A percentile compares a stretch with the other conserved stretches of the same genome.
phyloP scores from a whole-genome alignment of 192 early-diverging fungal species.

The Backusella psychrophila region DNA sequence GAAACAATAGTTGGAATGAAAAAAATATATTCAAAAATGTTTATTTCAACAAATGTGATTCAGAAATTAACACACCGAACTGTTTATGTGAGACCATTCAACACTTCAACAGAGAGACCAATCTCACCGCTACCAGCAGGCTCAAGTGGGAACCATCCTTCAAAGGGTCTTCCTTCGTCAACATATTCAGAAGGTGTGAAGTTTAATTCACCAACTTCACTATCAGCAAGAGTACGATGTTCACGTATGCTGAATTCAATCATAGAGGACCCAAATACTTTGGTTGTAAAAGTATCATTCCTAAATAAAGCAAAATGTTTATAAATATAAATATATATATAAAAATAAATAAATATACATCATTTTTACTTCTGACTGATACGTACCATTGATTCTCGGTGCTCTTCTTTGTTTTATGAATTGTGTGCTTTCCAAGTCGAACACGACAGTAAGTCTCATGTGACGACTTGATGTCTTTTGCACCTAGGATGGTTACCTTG shows the following conservation, averaged over 20 bases:
- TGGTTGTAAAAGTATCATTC: conserved; percentile 22
- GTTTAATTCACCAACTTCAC: conserved; percentile 56
- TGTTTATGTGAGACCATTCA: background rate
- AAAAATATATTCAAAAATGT: background rate
- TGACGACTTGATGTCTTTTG: conserved; percentile 37
- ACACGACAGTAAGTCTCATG: conserved; percentile 63
- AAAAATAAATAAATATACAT: background rate
- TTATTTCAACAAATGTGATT: conserved; percentile 8
- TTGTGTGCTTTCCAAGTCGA: conserved; percentile 48
- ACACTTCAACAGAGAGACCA: conserved; percentile 18
- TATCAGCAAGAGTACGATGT: conserved; percentile 60
- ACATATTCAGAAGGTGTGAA: conserved; percentile 53
- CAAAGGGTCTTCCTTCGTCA: conserved; percentile 21
- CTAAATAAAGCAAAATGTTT: conserved; percentile 2
- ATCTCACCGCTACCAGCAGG: conserved; percentile 25
- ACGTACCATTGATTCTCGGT: conserved; percentile 55
- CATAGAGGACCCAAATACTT: conserved; percentile 25
- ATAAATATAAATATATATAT: background rate
- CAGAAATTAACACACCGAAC: background rate
- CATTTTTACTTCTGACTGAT: background rate
- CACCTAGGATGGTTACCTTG: conserved; percentile 41
- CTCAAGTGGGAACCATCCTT: conserved; percentile 26
- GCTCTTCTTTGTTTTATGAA: conserved; percentile 75
- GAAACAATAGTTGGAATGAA: background rate
- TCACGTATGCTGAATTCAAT: conserved; percentile 59